These are phyloP conservation scores for Coemansia javaensis DNA, from an alignment of 192 early-diverging fungal species.

Conservation along the genomic window DNA sequence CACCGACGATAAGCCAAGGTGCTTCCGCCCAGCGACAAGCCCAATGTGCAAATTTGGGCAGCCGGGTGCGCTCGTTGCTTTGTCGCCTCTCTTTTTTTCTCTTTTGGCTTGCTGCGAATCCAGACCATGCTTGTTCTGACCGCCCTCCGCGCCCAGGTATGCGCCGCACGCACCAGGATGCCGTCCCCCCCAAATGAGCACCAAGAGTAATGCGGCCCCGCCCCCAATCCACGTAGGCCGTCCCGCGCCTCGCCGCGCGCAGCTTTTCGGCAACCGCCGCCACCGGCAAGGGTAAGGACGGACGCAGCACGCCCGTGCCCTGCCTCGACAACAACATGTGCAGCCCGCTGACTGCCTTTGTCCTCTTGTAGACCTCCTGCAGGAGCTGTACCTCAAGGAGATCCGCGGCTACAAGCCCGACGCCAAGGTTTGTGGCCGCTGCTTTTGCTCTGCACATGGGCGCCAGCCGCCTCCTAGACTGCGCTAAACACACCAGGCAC, in stretches of 20 bases:
- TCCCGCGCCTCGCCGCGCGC: slow-evolving; percentile 25
- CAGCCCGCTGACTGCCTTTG: background rate
- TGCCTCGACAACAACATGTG: background rate
- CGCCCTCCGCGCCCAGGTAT: slow-evolving; percentile 37
- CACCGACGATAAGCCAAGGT: no score
- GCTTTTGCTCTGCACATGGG: no score
- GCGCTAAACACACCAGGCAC: background rate
- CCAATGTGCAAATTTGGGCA: no score
- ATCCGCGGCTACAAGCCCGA: slow-evolving; percentile 48
- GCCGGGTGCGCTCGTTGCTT: background rate
- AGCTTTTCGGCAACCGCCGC: slow-evolving; percentile 22
- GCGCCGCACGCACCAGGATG: no score
- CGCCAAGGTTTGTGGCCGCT: slow-evolving; percentile 31
- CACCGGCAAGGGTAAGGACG: slow-evolving; percentile 24
- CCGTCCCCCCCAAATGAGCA: no score
- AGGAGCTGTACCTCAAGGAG: slow-evolving; percentile 47
- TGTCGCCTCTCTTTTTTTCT: background rate
- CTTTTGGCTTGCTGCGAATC: background rate
- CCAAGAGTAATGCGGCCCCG: background rate
- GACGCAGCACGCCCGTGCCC: background rate
- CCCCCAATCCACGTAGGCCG: slow-evolving; percentile 10
- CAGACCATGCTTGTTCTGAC: slow-evolving; percentile 28
- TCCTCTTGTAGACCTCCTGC: slow-evolving; percentile 26
- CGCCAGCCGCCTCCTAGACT: background rate
- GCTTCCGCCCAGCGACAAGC: no score